Percentiles rank a stretch among this genome's conserved stretches.
phyloP scores from a whole-genome alignment of 176 grass and related monocot species.

The Oryza nivara region DNA sequence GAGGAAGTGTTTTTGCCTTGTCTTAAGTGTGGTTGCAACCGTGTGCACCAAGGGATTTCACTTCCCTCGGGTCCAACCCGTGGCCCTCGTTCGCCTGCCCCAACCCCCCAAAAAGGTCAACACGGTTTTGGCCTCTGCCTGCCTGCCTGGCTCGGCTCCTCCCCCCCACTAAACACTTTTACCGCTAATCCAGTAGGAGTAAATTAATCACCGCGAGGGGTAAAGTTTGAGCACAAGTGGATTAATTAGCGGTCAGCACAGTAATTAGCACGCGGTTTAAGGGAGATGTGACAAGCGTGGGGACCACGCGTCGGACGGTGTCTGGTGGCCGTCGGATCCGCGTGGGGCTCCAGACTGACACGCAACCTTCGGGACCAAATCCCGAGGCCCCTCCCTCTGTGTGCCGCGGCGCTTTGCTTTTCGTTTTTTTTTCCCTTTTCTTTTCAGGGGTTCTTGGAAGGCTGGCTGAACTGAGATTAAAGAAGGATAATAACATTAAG shows the following conservation, averaged over 20 bases:
- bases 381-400: not conserved
- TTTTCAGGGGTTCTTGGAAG: not conserved
- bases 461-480: not conserved
- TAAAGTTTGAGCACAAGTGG: too few relatives aligned
- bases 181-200: too few relatives aligned
- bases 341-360: not conserved
- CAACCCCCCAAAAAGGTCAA: slow-evolving; percentile 16
- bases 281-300: not conserved
- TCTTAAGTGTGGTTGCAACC: not conserved
- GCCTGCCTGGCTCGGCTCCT: not conserved
- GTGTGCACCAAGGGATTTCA: not conserved
- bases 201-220: too few relatives aligned
- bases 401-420: not conserved
- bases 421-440: not conserved
- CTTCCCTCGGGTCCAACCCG: not conserved
- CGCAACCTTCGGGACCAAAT: not conserved
- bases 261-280: too few relatives aligned
- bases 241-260: too few relatives aligned
- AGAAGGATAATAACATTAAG: too few relatives aligned
- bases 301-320: not conserved
- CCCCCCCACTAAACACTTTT: too few relatives aligned
- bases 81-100: not conserved
- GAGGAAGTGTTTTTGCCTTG: too few relatives aligned
- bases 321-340: not conserved
- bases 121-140: slow-evolving; percentile 13